Base-by-base conservation (phyloP, 305 asterid genomes). In the Striga hermonthica region DNA sequence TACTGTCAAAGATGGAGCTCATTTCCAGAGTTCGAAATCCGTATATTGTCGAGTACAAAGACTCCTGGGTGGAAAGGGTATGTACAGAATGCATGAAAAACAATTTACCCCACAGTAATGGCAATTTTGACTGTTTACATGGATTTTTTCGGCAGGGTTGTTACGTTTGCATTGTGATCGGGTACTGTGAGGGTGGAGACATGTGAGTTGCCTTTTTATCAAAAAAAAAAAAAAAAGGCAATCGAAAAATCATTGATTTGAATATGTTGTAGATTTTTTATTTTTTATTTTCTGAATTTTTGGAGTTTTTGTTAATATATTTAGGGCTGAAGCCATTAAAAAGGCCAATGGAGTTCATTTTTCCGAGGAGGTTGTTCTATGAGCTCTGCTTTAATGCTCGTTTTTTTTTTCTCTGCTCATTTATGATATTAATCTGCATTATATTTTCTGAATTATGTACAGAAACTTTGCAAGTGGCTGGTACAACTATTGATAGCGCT, bases 41-140 rank as follows among this genome's bases (percentile, higher is more conserved):
- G 43, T 94, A 75, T 72, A 86, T 94, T 45, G 98, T 91, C 66
- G 98, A 94, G 72, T 88, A 94, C 84, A 94, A 86, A 82, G 97
- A 91, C 79, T 94, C 99, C 41, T 94, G 99, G 99, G 99, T 94
- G 79, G 98, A 94, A 79, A 91, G 84, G 97, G 98, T 94, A 73
- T 9, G 84, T 60, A 60, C 71, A 58, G 13, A 40, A 37, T 53
- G 40, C 41, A 47, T 47, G 53, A 47, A 15, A 47, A 47, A 47
- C 31, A 39, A 39, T 39, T 39, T 39, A 39, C 44, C 31, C 31
- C 53, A 47, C 53, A 1, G 9, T 10, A 47, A 47, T 7, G n/a
- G 48, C 50, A 31, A 66, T 47, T 38, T 44, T 43, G 40, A 22
- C 34, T 28, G 5, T 6, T 49, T 12, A 14, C 70, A 31, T 53